phyloP scores from a whole-genome alignment of 192 early-diverging fungal genomes.

The Backusella tuberculispora region DNA sequence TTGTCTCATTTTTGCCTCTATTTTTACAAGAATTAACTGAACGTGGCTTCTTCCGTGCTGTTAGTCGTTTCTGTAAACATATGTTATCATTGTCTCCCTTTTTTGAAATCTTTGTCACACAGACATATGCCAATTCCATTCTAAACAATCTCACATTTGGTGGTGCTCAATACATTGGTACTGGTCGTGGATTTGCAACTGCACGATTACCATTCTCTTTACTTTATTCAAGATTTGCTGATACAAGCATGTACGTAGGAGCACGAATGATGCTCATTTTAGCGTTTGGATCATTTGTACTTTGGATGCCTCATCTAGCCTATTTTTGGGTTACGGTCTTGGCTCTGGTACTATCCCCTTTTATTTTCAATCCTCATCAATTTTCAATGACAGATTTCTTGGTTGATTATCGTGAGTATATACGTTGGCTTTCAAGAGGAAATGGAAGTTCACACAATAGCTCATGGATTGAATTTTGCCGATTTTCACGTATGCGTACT shows the following conservation, averaged over 20 bases:
- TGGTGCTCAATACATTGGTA: slow-evolving; percentile 81
- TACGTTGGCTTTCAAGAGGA: slow-evolving; percentile 81
- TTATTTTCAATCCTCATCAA: slow-evolving; percentile 90
- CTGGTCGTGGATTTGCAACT: slow-evolving; percentile 86
- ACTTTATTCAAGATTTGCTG: slow-evolving; percentile 79
- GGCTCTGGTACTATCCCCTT: slow-evolving; percentile 77
- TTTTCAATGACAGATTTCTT: slow-evolving; percentile 79
- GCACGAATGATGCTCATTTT: slow-evolving; percentile 68
- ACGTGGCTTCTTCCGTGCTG: slow-evolving; percentile 74
- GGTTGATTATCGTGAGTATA: slow-evolving; percentile 77
- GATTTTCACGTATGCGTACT: slow-evolving; percentile 68
- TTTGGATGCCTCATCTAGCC: slow-evolving; percentile 69
- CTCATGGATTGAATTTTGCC: slow-evolving; percentile 81
- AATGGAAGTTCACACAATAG: slow-evolving; percentile 71
- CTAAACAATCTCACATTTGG: slow-evolving; percentile 83
- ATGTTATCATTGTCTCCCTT: slow-evolving; percentile 82
- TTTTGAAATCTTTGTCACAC: slow-evolving; percentile 86
- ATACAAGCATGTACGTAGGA: slow-evolving; percentile 78
- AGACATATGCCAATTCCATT: slow-evolving; percentile 81
- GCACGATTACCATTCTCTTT: slow-evolving; percentile 77
- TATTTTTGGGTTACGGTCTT: slow-evolving; percentile 86
- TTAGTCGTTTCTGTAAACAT: slow-evolving; percentile 80
- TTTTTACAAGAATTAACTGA: slow-evolving; percentile 86
- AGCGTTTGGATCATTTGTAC: slow-evolving; percentile 59
- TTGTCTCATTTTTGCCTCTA: slow-evolving; percentile 81